These are phyloP conservation scores for Cyberlindnera bimundalis DNA, from an alignment of 805 yeast genomes.

Conservation along the genomic window DNA sequence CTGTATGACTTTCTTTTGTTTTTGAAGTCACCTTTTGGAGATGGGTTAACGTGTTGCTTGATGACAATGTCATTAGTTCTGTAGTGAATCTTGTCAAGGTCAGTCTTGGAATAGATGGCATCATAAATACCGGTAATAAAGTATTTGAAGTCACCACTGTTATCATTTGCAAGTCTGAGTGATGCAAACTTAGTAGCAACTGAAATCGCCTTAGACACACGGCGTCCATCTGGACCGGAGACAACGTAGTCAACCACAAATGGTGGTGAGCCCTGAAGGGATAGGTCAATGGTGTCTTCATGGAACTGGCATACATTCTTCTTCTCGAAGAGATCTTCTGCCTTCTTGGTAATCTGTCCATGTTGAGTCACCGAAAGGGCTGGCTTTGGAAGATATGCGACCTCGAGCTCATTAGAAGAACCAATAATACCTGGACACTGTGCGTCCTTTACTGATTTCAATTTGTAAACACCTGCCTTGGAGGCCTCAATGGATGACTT, in stretches of 20 bases:
- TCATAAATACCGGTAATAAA: conserved; percentile 63
- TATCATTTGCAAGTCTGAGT: conserved; percentile 40
- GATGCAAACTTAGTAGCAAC: conserved; percentile 51
- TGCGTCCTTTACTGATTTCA: conserved; percentile 45
- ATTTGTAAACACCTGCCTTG: conserved; percentile 46
- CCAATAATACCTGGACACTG: conserved; percentile 48
- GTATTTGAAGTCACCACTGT: conserved; percentile 61
- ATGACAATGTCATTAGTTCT: conserved; percentile 35
- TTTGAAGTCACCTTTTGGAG: conserved; percentile 59
- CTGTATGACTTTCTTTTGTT: conserved; percentile 46
- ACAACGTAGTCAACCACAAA: conserved; percentile 69
- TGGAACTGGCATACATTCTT: conserved; percentile 45
- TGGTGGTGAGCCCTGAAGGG: conserved; percentile 58
- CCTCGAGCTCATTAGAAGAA: conserved; percentile 32
- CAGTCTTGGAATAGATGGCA: conserved; percentile 48
- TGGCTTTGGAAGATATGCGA: conserved; percentile 47
- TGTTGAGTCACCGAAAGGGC: conserved; percentile 36
- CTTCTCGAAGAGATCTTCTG: conserved; percentile 30
- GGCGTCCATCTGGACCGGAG: conserved; percentile 51
- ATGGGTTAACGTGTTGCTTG: conserved; percentile 50
- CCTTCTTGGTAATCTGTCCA: conserved; percentile 23
- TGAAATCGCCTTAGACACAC: conserved; percentile 37
- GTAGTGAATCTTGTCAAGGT: conserved; percentile 30
- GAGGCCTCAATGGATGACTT: conserved; percentile 36
- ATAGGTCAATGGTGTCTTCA: conserved; percentile 47